Evolutionary conservation across 805 yeast genomes (phyloP).

Genomic region (Wickerhamomyces bovis): DNA sequence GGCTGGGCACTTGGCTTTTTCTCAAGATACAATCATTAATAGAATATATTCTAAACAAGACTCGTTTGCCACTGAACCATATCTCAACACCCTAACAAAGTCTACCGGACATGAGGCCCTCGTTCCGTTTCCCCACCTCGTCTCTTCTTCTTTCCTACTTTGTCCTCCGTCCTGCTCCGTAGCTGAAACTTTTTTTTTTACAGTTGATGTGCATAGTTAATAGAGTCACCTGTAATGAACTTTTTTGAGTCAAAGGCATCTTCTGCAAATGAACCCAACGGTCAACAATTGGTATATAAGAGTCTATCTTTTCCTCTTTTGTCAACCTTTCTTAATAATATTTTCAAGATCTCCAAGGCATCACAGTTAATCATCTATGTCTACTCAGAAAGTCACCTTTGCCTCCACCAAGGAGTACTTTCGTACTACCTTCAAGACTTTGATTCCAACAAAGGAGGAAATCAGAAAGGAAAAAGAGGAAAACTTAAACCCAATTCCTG

Average conservation of each 20-base stretch:
- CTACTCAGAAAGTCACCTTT: background rate
- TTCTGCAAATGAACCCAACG: background rate
- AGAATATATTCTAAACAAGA: too few relatives aligned
- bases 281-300: background rate
- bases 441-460: slow-evolving; percentile 41
- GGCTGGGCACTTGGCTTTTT: background rate
- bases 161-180: too few relatives aligned
- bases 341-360: background rate
- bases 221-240: background rate
- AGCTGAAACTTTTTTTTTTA: too few relatives aligned
- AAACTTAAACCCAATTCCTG: slow-evolving; percentile 59
- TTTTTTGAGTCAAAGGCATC: background rate
- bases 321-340: background rate
- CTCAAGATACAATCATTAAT: too few relatives aligned
- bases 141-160: background rate
- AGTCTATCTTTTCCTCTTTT: background rate
- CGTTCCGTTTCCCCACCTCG: background rate
- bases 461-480: slow-evolving; percentile 29
- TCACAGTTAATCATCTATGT: background rate
- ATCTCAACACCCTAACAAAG: too few relatives aligned
- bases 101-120: too few relatives aligned
- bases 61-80: too few relatives aligned
- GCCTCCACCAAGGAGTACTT: slow-evolving; percentile 10
- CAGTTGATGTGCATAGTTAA: too few relatives aligned
- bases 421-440: slow-evolving; percentile 41